Evolutionary conservation across 495 filamentous ascomycete genomes (phyloP), one percentile per base, ranked within the genome.

Genomic region (Pyronema domesticum): DNA sequence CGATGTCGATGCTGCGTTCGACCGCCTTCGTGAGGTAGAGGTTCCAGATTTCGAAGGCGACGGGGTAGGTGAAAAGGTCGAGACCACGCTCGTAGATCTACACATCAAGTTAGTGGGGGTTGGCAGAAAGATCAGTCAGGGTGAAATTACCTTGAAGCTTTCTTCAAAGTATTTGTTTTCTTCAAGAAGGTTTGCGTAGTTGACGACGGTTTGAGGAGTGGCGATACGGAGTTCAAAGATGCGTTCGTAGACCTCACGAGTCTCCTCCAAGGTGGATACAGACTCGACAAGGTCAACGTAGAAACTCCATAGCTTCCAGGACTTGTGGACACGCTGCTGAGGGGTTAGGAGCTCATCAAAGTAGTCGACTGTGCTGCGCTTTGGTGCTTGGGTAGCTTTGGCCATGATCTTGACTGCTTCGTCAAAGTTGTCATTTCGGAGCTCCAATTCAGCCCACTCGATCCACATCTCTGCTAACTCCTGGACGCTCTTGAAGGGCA

Each of bases 261-360:
- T 96, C 69, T 96, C 89, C 8, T 95, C 89, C 3, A 96, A 70
- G 0, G 85, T 86, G 55, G 82, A 80, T 14, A 94, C 88, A 69
- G 86, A 91, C 67, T 99, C 91, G 9, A 99, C 89, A 0, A 99
- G 77, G 68, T 99, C 91, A 39, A 99, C 89, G 62, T 99, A 99
- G 75, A 96, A 99, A 73, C 85, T 91, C 91, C 91, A 99, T 11
- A 99, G 70, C 68, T 96, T 99, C 93, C 93, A 99, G 66, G 86
- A 93, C 74, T 96, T 99, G 70, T 99, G 93, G 7, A 99, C 83
- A 55, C 93, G 78, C 68, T 96, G 91, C 66, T 96, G 93, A 8
- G 93, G 89, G 5, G 86, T 85, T 7, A 99, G 72, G 0, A 77
- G 85, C 66, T 99, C 93, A 68, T 99, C 91, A 60, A 95, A 99